Conservation (phyloP, 1,139 yeast genomes). For the Arxiozyma slooffiae region DNA sequence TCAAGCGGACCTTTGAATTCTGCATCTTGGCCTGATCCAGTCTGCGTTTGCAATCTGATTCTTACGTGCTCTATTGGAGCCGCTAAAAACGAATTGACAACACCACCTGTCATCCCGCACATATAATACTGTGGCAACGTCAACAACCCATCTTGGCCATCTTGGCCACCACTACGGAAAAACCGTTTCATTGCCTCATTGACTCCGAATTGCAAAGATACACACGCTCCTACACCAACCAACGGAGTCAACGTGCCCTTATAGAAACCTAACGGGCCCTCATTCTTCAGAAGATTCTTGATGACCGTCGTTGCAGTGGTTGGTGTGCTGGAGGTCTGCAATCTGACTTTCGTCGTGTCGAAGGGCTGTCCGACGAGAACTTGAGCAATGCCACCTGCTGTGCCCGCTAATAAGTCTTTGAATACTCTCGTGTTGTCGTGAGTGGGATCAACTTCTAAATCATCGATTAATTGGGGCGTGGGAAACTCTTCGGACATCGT, state of each 20-base stretch:
- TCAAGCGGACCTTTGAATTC: conserved; percentile 72
- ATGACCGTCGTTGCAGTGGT: conserved; percentile 70
- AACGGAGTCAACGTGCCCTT: conserved; percentile 84
- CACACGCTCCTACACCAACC: conserved; percentile 88
- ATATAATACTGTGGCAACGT: conserved; percentile 53
- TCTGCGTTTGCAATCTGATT: conserved; percentile 81
- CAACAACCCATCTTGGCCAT: conserved; percentile 16
- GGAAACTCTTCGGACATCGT: conserved; percentile 31
- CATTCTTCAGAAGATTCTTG: conserved; percentile 54
- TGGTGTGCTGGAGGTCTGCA: conserved; percentile 72
- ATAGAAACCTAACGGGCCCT: conserved; percentile 78
- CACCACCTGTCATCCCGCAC: conserved; percentile 83
- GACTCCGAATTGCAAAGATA: conserved; percentile 79
- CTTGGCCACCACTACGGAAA: conserved; percentile 12
- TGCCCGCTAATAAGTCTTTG: conserved; percentile 81
- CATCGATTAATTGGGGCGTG: conserved; percentile 28
- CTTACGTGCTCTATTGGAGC: conserved; percentile 90
- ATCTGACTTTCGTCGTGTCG: conserved; percentile 84
- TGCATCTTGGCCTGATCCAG: conserved; percentile 34
- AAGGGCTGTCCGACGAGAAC: conserved; percentile 92
- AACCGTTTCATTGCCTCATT: conserved; percentile 86
- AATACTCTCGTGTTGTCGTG: conserved; percentile 41
- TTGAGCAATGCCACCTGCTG: conserved; percentile 90
- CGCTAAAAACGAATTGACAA: conserved; percentile 79
- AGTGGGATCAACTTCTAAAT: conserved; percentile 16